phyloP scores from a whole-genome alignment of 345 rosid genomes.

The Aegle marmelos region DNA sequence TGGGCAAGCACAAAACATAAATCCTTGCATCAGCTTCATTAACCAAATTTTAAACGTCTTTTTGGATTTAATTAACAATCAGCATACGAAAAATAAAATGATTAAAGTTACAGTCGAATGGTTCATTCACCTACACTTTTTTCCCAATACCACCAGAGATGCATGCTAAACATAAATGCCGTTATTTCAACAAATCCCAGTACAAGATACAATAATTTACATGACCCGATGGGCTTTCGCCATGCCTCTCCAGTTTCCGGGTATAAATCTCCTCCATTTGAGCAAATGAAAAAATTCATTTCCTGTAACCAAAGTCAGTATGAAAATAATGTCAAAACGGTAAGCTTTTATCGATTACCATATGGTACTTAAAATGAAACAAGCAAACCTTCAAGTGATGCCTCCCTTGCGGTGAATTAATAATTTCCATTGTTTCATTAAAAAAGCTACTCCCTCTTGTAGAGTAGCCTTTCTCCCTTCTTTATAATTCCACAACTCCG shows the following conservation, averaged over 20 bases:
- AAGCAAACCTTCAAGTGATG: conserved; percentile 24
- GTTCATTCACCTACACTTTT: not conserved
- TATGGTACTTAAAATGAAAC: not conserved
- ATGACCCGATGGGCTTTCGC: not conserved
- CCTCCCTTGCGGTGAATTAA: conserved; percentile 36
- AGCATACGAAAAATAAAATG: not conserved
- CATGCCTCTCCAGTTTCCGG: not conserved
- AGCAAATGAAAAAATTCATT: not conserved
- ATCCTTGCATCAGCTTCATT: not conserved
- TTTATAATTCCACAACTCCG: conserved; percentile 76
- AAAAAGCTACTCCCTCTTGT: conserved; percentile 54
- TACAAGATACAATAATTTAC: not conserved
- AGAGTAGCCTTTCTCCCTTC: conserved; percentile 64
- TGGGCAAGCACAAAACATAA: too few relatives aligned
- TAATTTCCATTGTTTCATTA: conserved; percentile 51
- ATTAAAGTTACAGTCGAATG: not conserved
- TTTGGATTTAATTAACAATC: not conserved
- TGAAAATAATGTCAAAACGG: not conserved
- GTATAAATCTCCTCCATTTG: not conserved
- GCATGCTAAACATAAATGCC: not conserved
- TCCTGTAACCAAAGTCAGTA: conserved; percentile 5
- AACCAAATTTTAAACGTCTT: not conserved
- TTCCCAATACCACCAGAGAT: not conserved
- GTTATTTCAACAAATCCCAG: not conserved
- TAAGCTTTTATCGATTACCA: not conserved